These are phyloP conservation scores for Penicillium italicum DNA, from an alignment of 2,329 filamentous ascomycete species.

Conservation along the genomic window DNA sequence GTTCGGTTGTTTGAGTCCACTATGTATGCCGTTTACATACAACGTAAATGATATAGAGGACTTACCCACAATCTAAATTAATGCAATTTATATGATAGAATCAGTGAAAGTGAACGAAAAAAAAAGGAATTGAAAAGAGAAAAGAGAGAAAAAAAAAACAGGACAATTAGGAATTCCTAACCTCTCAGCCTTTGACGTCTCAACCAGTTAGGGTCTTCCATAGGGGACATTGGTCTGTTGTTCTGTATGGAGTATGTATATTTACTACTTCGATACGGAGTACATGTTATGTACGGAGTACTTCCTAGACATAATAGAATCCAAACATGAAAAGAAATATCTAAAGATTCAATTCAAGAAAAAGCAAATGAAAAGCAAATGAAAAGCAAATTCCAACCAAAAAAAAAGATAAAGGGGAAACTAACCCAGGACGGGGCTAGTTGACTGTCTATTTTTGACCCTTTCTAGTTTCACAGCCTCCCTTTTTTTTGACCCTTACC, in stretches of 20 bases:
- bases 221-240: not conserved
- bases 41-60: not conserved
- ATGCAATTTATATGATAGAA: not conserved
- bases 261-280: too few relatives aligned
- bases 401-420: not conserved
- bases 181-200: not conserved
- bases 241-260: not conserved
- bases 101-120: not conserved
- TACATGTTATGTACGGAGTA: too few relatives aligned
- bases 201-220: not conserved
- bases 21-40: not conserved
- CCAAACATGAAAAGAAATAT: too few relatives aligned
- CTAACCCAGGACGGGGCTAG: conserved; percentile 14
- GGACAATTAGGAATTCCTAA: not conserved
- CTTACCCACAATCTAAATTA: conserved; percentile 5
- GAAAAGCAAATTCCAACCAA: not conserved
- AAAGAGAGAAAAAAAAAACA: not conserved
- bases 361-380: too few relatives aligned
- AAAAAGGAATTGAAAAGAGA: not conserved
- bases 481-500: conserved; percentile 15
- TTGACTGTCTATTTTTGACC: conserved; percentile 23
- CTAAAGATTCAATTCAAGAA: too few relatives aligned
- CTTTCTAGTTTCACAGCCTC: conserved; percentile 14
- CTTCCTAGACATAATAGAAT: too few relatives aligned
- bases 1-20: conserved; percentile 9